Evolutionary conservation across 495 filamentous ascomycete genomes (phyloP), one percentile per base, ranked within the genome.

Genomic region (Aspergillus kassunensis): DNA sequence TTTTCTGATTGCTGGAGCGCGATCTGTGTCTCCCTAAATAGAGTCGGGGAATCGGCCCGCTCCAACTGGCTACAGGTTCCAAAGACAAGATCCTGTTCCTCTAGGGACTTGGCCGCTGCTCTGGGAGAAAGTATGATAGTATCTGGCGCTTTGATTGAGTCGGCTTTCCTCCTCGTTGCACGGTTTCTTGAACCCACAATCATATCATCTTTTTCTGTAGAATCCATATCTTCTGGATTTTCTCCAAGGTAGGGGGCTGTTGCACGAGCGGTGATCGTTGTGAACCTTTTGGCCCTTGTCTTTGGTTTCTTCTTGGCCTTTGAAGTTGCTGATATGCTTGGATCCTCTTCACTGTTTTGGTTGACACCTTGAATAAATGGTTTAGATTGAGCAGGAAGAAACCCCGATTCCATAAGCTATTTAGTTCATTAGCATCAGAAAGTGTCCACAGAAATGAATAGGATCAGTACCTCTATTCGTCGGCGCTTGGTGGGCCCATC

Each of bases 41-140:
- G 76, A 2, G 76, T 74, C 3, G 88, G 86, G 0, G 89, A 89
- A 43, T 90, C 83, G 31, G 89, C 86, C 46, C 76, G 75, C 41
- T 87, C 87, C 15, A 97, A 71, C 65, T 97, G 92, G 66, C 91
- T 96, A 15, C 87, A 95, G 1, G 90, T 96, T 13, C 91, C 92
- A 65, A 97, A 97, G 2, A 96, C 68, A 54, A 96, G 85, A 54
- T 91, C 84, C 62, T 95, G 92, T 6, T 80, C 71, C 4, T 83
- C 73, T n/a, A 87, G 69, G 54, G 83, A 77, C 52, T 81, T 80
- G 36, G 82, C 61, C 15, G 91, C 92, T 34, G 83, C 82, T 45
- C 75, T 73, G 2, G 92, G 92, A 3, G 90, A 89, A 24, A 91
- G 75, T 7, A 95, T 67, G 4, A 82, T 75, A 58, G 63, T 67